Evolutionary conservation across 768 basidiomycete species (phyloP).

Genomic region (Termitomyces sp.): DNA sequence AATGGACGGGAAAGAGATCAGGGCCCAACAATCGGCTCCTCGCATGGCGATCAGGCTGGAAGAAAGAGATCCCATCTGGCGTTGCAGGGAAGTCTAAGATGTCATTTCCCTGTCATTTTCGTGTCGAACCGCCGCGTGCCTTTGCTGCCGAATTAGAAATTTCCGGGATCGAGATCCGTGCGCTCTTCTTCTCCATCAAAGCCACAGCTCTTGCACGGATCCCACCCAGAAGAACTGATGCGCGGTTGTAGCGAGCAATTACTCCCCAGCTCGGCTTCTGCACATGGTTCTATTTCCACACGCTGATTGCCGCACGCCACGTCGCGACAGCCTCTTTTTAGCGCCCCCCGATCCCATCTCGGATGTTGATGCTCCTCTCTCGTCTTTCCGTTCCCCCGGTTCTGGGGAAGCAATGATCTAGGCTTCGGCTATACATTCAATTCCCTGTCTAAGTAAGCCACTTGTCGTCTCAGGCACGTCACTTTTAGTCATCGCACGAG

Average conservation of each 20-base stretch:
- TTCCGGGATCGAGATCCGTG: conserved; percentile 18
- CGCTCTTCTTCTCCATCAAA: not conserved
- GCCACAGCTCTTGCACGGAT: conserved; percentile 15
- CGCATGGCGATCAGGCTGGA: conserved; percentile 60
- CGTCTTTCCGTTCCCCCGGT: not conserved
- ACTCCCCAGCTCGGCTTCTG: not conserved
- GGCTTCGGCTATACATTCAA: conserved; percentile 18
- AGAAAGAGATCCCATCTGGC: conserved; percentile 38
- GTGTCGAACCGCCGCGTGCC: conserved; percentile 42
- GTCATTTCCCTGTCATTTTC: conserved; percentile 32
- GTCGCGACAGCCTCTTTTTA: conserved; percentile 13
- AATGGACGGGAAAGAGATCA: conserved; percentile 38
- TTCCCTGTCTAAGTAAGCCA: conserved; percentile 6
- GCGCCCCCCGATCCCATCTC: conserved; percentile 27
- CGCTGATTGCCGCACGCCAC: conserved; percentile 26
- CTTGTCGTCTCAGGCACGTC: conserved; percentile 16
- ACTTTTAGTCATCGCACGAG: conserved; percentile 10
- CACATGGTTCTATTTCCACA: conserved; percentile 10
- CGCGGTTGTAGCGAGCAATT: conserved; percentile 1
- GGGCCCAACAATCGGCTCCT: conserved; percentile 40
- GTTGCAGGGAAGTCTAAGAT: conserved; percentile 32
- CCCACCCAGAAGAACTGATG: conserved; percentile 11
- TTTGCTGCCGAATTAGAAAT: conserved; percentile 43
- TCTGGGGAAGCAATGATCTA: conserved; percentile 29
- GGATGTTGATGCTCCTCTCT: conserved; percentile 11